Evolutionary conservation across 2,329 filamentous ascomycete genomes (phyloP).

Genomic region (Microdochium paspali): DNA sequence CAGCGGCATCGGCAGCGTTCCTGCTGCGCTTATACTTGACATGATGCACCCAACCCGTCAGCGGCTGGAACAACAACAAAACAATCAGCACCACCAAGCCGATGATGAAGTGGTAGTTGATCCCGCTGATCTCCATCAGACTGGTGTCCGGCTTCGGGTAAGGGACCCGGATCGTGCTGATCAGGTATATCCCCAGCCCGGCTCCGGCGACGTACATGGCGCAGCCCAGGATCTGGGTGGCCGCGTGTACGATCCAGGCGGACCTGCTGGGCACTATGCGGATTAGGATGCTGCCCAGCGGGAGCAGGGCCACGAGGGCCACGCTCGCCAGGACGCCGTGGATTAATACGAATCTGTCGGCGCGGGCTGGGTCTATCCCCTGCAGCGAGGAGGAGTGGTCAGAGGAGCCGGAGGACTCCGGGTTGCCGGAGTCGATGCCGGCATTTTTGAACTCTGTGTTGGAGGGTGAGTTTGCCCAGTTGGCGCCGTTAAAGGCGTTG

Average conservation of each 20-base stretch:
- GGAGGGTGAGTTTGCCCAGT: too few relatives aligned
- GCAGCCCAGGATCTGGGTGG: constrained; percentile 26
- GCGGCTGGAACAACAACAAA: constrained; percentile 27
- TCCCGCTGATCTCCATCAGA: background rate
- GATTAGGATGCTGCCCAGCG: constrained; percentile 31
- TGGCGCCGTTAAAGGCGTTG: too few relatives aligned
- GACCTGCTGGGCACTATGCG: constrained; percentile 22
- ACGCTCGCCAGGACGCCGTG: constrained; percentile 31
- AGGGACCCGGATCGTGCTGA: constrained; percentile 20
- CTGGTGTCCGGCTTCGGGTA: constrained; percentile 3
- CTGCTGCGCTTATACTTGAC: constrained; percentile 20
- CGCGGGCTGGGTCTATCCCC: too few relatives aligned
- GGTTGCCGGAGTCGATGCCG: too few relatives aligned
- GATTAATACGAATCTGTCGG: background rate
- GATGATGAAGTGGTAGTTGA: constrained; percentile 35
- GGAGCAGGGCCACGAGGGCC: constrained; percentile 32
- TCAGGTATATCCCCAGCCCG: constrained; percentile 31
- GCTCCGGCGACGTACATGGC: constrained; percentile 18
- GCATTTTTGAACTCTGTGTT: too few relatives aligned
- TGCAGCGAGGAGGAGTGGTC: too few relatives aligned
- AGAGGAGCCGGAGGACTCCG: too few relatives aligned
- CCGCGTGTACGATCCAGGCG: constrained; percentile 25
- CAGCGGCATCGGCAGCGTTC: too few relatives aligned
- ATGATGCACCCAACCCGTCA: constrained; percentile 33
- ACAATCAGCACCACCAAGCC: constrained; percentile 29